phyloP scores from a whole-genome alignment of 1,139 yeast species.

The Saccharomyces hybrid region DNA sequence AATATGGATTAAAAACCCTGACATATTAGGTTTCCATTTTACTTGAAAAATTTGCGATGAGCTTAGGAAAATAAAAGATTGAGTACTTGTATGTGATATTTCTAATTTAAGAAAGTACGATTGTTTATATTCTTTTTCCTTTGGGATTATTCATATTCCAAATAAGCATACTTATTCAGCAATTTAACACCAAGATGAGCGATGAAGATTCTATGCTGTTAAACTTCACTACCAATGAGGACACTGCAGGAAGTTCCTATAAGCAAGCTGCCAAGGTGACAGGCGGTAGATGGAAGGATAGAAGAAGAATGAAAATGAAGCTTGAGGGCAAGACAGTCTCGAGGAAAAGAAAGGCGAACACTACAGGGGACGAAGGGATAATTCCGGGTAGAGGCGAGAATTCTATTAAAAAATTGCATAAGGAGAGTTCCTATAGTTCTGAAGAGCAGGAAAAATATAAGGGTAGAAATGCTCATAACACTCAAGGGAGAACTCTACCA shows the following conservation, averaged over 20 bases:
- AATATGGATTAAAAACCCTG: not conserved
- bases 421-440: conserved; percentile 8
- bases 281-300: conserved; percentile 78
- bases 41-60: not conserved
- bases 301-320: conserved; percentile 40
- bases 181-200: conserved; percentile 14
- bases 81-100: not conserved
- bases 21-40: not conserved
- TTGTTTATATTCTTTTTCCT: not conserved
- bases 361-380: conserved; percentile 4
- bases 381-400: conserved; percentile 1
- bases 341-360: conserved; percentile 18
- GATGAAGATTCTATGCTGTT: conserved; percentile 31
- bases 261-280: conserved; percentile 36
- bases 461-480: conserved; percentile 8
- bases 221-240: conserved; percentile 23
- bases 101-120: not conserved
- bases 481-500: conserved; percentile 3
- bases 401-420: conserved; percentile 1
- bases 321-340: conserved; percentile 28
- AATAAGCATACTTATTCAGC: not conserved
- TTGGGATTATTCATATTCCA: not conserved
- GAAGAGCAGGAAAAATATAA: conserved; percentile 8
- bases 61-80: not conserved
- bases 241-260: conserved; percentile 11